Evolutionary conservation across 164 flowering plant genomes (phyloP), one percentile per base, ranked within the genome.

Genomic region (Taxillus chinensis): DNA sequence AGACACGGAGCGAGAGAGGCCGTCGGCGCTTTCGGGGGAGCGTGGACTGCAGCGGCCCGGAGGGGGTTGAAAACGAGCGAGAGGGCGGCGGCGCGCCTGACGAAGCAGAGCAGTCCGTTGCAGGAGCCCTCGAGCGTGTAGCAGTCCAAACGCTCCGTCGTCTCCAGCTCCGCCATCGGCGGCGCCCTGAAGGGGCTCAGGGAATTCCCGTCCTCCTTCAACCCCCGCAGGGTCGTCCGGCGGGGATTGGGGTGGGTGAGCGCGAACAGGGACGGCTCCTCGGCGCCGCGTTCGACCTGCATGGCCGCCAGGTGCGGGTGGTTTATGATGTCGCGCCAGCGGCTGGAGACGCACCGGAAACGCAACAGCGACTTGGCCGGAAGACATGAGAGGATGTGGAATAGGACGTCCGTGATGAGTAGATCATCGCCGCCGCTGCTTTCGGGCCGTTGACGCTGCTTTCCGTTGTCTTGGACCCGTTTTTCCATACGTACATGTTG

Each of bases 291-390:
- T 17, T 5, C 9, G 7, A 15, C 0, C 10, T 55, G 58, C 8
- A 15, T 10, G 37, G n/a, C 40, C 8, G 40, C 40, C 5, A 55
- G 16, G 13, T 8, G 8, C 38, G 38, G 58, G 5, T 38, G 7
- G 9, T 55, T 7, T 27, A 55, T 55, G 58, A 55, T 7, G 58
- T 10, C 8, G 4, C 58, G 8, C 58, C 58, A 55, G 5, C 5
- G 58, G 37, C 16, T 17, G 39, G 58, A 55, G 38, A 55, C 58
- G 13, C 58, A 55, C 58, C 58, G 38, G 58, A 17, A 15, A 5
- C 58, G 58, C 58, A 55, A 5, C 7, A 55, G 40, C 8, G 38
- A 17, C 7, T 4, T n/a, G 2, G 7, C 27, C 38, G 58, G 58
- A 55, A 55, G 58, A 17, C 7, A 8, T 3, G 58, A 55, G 38